Percentiles rank a stretch among this genome's conserved stretches.
phyloP scores from a whole-genome alignment of 768 basidiomycete species.

The Lepiota venenata region DNA sequence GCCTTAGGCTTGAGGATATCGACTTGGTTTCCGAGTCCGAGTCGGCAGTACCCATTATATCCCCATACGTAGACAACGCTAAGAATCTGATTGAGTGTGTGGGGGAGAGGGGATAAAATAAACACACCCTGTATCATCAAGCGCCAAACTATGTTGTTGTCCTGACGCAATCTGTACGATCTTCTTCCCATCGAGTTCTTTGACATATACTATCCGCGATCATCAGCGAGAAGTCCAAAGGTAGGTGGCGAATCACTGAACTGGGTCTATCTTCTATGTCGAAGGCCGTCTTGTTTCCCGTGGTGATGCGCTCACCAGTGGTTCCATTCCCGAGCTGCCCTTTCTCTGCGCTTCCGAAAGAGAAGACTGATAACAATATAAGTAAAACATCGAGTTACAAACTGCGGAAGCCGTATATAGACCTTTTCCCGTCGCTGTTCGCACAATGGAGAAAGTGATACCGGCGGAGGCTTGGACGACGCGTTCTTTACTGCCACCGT shows the following conservation, averaged over 20 bases:
- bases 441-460: constrained; percentile 76
- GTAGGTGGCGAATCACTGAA: constrained; percentile 26
- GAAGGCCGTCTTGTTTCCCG: constrained; percentile 80
- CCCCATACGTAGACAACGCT: constrained; percentile 86
- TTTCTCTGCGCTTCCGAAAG: constrained; percentile 89
- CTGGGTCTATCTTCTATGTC: constrained; percentile 74
- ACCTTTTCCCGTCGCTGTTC: constrained; percentile 84
- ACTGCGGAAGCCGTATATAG: constrained; percentile 14
- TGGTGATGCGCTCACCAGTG: constrained; percentile 88
- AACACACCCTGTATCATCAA: constrained; percentile 72
- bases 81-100: constrained; percentile 2
- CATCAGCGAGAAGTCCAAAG: not conserved
- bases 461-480: constrained; percentile 79
- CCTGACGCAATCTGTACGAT: constrained; percentile 85
- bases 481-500: constrained; percentile 57
- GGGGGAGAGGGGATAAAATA: not conserved
- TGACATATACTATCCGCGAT: constrained; percentile 57
- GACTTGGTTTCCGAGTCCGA: constrained; percentile 84
- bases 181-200: constrained; percentile 70
- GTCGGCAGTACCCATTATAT: constrained; percentile 87
- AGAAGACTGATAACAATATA: constrained; percentile 53
- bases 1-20: constrained; percentile 77
- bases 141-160: constrained; percentile 80
- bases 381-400: constrained; percentile 2
- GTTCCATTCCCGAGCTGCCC: constrained; percentile 93